These are phyloP conservation scores for Hirsutella rhossiliensis DNA, from an alignment of 2,329 filamentous ascomycete genomes.

Conservation along the genomic window DNA sequence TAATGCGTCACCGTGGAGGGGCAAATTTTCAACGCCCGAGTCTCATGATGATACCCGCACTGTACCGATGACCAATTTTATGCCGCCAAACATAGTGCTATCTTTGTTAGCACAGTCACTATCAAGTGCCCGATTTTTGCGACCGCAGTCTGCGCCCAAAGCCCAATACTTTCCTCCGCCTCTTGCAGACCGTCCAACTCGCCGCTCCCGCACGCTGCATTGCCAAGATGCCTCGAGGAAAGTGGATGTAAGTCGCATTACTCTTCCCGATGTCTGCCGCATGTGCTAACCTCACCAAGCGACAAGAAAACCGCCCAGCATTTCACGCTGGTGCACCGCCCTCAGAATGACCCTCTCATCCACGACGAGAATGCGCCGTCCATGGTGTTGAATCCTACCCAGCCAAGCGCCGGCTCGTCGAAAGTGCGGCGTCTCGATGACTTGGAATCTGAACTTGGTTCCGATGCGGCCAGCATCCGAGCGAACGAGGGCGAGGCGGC, in stretches of 20 bases:
- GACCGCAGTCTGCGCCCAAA: background rate
- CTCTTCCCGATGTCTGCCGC: no score
- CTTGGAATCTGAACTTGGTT: constrained; percentile 62
- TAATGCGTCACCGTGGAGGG: constrained; percentile 33
- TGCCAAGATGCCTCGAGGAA: constrained; percentile 58
- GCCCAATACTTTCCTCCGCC: background rate
- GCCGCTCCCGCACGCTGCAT: background rate
- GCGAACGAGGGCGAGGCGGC: constrained; percentile 94
- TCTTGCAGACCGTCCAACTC: background rate
- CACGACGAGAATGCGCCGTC: constrained; percentile 81
- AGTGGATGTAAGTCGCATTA: constrained; percentile 45
- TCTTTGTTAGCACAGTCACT: background rate
- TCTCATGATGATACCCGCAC: background rate
- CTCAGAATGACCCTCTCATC: constrained; percentile 94
- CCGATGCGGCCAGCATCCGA: constrained; percentile 53
- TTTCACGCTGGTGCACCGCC: constrained; percentile 88
- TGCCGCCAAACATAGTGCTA: constrained; percentile 15
- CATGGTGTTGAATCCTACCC: constrained; percentile 73
- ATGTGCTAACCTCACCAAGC: constrained; percentile 19
- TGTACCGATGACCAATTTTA: fast-evolving
- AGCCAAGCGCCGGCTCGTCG: constrained; percentile 23
- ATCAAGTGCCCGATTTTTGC: background rate
- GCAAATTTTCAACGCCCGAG: constrained; percentile 28
- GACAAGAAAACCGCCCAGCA: constrained; percentile 88
- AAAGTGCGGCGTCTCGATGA: constrained; percentile 61